phyloP scores from a whole-genome alignment of 2,329 filamentous ascomycete genomes.

The Aspergillus fischeri region DNA sequence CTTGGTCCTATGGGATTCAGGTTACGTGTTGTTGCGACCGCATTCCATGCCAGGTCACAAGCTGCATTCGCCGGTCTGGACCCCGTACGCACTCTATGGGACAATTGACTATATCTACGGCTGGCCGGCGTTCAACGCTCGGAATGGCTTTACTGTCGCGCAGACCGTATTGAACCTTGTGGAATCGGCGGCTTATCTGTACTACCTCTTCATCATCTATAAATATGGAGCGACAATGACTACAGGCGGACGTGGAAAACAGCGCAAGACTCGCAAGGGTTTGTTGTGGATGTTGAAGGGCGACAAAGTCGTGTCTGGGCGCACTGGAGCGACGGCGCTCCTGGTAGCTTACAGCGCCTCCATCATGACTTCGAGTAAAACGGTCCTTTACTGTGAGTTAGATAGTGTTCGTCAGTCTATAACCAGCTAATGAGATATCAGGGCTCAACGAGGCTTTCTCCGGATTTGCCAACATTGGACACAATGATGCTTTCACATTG shows the following conservation, averaged over 20 bases:
- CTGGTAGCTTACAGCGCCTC: conserved; percentile 57
- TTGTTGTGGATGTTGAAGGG: conserved; percentile 44
- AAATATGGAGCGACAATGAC: conserved; percentile 34
- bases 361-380: conserved; percentile 65
- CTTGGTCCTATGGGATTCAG: conserved; percentile 75
- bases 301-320: conserved; percentile 50
- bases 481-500: conserved; percentile 54
- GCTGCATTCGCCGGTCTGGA: conserved; percentile 68
- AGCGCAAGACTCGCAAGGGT: conserved; percentile 28
- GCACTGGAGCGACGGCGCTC: conserved; percentile 51
- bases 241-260: conserved; percentile 15
- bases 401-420: not conserved
- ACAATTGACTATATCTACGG: conserved; percentile 78
- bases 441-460: conserved; percentile 60
- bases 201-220: conserved; percentile 57
- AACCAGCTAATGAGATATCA: conserved; percentile 1
- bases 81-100: conserved; percentile 76
- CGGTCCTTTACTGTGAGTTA: conserved; percentile 60
- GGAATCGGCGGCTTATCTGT: conserved; percentile 63
- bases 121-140: conserved; percentile 62
- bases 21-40: conserved; percentile 75
- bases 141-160: conserved; percentile 72
- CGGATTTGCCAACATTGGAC: conserved; percentile 58
- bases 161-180: conserved; percentile 66
- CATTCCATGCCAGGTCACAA: conserved; percentile 74